phyloP scores from a whole-genome alignment of 2,329 filamentous ascomycete species.

The Fusarium sp. region DNA sequence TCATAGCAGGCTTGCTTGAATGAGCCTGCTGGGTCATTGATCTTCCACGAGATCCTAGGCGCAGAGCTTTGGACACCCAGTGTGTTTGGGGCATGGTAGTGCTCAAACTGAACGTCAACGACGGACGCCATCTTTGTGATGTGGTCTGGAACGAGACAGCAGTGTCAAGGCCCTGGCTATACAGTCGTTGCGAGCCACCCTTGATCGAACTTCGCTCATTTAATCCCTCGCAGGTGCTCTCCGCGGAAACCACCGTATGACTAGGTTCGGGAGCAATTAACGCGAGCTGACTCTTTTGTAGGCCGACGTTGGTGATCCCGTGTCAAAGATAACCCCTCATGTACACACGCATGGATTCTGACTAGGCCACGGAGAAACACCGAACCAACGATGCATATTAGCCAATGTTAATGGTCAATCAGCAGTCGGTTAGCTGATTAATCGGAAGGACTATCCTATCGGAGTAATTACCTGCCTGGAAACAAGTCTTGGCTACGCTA shows the following conservation, averaged over 20 bases:
- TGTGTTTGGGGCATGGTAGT: conserved; percentile 9
- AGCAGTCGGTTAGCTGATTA: not conserved
- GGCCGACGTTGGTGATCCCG: not conserved
- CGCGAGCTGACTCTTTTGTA: not conserved
- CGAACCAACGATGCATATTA: not conserved
- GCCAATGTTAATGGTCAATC: not conserved
- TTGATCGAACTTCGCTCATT: not conserved
- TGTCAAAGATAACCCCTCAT: not conserved
- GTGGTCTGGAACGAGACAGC: not conserved
- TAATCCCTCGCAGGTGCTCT: not conserved
- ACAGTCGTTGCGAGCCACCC: not conserved
- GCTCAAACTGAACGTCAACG: conserved; percentile 19
- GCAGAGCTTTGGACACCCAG: conserved; percentile 10
- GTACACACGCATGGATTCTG: not conserved
- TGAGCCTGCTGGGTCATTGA: not conserved
- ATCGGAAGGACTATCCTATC: not conserved
- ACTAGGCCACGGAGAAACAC: not conserved
- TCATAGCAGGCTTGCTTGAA: conserved; percentile 22
- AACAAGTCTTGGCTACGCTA: not conserved
- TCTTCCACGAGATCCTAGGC: conserved; percentile 29
- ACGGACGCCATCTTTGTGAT: not conserved
- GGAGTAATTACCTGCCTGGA: not conserved
- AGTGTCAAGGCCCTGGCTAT: not conserved
- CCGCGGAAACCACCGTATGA: not conserved
- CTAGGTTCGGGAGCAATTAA: not conserved